Percentiles rank a stretch among this genome's conserved stretches.
These are phyloP conservation scores for Glycine latifolia DNA, from an alignment of 306 rosid species.

Conservation along the genomic window DNA sequence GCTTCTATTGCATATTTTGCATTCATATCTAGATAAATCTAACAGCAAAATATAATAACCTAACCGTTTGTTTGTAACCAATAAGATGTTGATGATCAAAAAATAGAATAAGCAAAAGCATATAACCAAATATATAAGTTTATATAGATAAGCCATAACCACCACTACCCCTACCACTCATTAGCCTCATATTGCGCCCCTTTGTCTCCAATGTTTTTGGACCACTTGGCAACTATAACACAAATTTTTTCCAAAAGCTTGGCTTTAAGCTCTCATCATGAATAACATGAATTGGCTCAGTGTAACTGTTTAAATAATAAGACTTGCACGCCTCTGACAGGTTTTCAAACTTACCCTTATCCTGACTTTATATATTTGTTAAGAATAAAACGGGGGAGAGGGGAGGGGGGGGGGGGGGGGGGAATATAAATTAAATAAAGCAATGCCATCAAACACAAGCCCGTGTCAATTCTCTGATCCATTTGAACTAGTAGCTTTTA, in stretches of 20 bases:
- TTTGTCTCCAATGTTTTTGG: constrained; percentile 64
- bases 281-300: constrained; percentile 10
- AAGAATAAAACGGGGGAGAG: constrained; percentile 4
- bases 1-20: constrained; percentile 42
- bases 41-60: constrained; percentile 34
- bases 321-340: constrained; percentile 10
- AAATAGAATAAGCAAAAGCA: constrained; percentile 36
- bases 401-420: background rate
- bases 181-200: constrained; percentile 48
- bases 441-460: constrained; percentile 33
- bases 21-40: constrained; percentile 53
- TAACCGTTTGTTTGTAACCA: constrained; percentile 30
- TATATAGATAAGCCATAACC: constrained; percentile 46
- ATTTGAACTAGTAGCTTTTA: constrained; percentile 44
- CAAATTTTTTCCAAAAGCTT: constrained; percentile 23
- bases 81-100: constrained; percentile 43
- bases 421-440: background rate
- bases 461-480: constrained; percentile 29
- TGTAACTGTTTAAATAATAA: constrained; percentile 1
- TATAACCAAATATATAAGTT: constrained; percentile 8
- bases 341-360: constrained; percentile 36
- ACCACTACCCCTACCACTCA: constrained; percentile 46
- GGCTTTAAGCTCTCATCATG: constrained; percentile 42
- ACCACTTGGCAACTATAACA: constrained; percentile 51
- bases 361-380: constrained; percentile 35